Base-by-base conservation (phyloP, 805 yeast species). In the Lipomyces mesembrius region DNA sequence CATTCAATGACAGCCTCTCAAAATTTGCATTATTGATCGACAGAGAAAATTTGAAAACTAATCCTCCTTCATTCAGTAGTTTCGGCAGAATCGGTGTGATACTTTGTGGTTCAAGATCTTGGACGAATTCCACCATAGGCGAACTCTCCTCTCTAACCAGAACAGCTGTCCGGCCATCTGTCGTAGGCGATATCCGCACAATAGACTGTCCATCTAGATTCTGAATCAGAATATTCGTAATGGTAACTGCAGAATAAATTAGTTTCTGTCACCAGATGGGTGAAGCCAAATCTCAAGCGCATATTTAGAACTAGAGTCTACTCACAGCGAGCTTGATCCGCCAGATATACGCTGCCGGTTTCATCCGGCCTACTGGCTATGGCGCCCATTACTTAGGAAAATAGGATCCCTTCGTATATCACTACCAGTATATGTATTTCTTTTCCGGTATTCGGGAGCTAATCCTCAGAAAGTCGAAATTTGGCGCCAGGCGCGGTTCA, bases 1-100 rank as follows among this genome's bases (percentile, higher is more conserved):
- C 77, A 22, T 70, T 58, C 25, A 76, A 55, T 11, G 59, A 61
- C 27, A 59, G 57, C 17, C 43, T 60, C 3, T 60, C 64, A 6
- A 37, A 34, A 2, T 14, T 29, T 11, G 32, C 55, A 39, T 39
- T 55, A 27, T 64, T 63, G 11, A 70, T 51, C 17, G 22, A 29
- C 25, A 69, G 8, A 9, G 20, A 58, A 34, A 70, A 70, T 34
- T 37, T 56, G 20, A 70, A 49, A 6, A 57, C 39, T 34, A 70
- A 60, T 8, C 67, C 69, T 1, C 54, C 60, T 25, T 63, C 58
- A 46, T 62, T 57, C 20, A 55, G 20, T 4, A 70, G 49, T 59
- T 70, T 70, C 29, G 61, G 65, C n/a, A 69, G 52, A 20, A 67
- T 56, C 27, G 72, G 71, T 9, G 60, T 39, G 32, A 51, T 9